phyloP scores from a whole-genome alignment of 2,329 filamentous ascomycete species.

The Talaromyces sp. region DNA sequence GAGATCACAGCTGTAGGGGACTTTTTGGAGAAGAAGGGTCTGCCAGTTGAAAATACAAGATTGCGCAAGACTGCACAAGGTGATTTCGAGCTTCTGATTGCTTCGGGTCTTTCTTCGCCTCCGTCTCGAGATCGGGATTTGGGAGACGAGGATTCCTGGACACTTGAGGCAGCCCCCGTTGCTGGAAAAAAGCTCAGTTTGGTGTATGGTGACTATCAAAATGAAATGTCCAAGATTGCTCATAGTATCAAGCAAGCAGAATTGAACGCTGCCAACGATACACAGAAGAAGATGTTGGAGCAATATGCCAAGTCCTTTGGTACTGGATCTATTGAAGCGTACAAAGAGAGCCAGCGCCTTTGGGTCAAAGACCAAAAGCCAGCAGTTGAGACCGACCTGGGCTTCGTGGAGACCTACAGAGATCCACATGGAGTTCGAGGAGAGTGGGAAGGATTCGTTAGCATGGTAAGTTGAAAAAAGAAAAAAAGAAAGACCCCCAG shows the following conservation, averaged over 20 bases:
- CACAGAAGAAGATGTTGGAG: conserved; percentile 68
- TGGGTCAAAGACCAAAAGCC: conserved; percentile 85
- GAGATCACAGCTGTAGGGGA: conserved; percentile 72
- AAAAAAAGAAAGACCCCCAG: not conserved
- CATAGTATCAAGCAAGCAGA: conserved; percentile 66
- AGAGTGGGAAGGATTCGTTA: conserved; percentile 83
- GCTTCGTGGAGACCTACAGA: conserved; percentile 82
- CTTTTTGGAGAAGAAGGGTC: conserved; percentile 67
- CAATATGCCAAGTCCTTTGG: conserved; percentile 74
- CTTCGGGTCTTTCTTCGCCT: conserved; percentile 61
- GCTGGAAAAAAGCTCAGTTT: conserved; percentile 65
- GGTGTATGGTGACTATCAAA: conserved; percentile 70
- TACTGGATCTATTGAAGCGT: conserved; percentile 69
- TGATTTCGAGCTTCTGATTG: conserved; percentile 70
- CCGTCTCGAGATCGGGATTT: conserved; percentile 65
- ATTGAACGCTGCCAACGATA: conserved; percentile 68
- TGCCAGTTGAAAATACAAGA: conserved; percentile 73
- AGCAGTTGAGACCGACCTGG: conserved; percentile 74
- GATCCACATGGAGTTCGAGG: conserved; percentile 77
- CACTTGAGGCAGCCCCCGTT: conserved; percentile 58
- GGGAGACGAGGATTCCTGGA: conserved; percentile 62
- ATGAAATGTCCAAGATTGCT: conserved; percentile 67
- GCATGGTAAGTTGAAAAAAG: conserved; percentile 46
- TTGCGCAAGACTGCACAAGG: conserved; percentile 64
- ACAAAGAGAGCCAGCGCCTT: conserved; percentile 74